These are phyloP conservation scores for Picea sitchensis DNA, from an alignment of 75 land plant species.

Conservation along the genomic window DNA sequence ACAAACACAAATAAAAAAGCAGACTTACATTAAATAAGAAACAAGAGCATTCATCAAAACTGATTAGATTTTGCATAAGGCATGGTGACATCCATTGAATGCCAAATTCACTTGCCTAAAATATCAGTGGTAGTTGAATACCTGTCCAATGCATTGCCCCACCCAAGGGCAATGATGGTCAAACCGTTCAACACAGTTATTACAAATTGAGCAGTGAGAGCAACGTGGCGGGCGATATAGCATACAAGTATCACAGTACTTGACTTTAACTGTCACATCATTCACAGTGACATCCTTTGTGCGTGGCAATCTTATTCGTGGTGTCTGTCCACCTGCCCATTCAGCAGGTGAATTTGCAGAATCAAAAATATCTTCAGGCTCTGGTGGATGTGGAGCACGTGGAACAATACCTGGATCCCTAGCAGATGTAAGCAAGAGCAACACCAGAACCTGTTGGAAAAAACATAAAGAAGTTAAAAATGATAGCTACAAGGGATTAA, in stretches of 20 bases:
- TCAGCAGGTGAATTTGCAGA: constrained; percentile 37
- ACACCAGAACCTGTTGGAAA: constrained; percentile 34
- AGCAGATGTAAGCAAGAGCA: constrained; percentile 55
- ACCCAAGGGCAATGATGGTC: constrained; percentile 90
- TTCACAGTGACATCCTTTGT: constrained; percentile 53
- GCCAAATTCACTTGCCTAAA: not conserved
- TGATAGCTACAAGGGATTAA: too few species aligned
- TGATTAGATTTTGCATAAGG: not conserved
- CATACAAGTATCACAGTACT: constrained; percentile 70
- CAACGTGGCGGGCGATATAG: constrained; percentile 71
- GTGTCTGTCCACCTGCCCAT: constrained; percentile 32
- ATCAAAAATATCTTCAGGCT: constrained; percentile 56
- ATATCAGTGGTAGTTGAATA: constrained; percentile 15
- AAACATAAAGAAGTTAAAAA: too few species aligned
- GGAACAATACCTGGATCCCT: constrained; percentile 84
- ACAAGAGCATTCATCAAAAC: not conserved
- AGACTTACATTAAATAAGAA: not conserved
- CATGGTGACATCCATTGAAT: not conserved
- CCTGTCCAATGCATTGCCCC: constrained; percentile 71
- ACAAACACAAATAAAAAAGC: not conserved
- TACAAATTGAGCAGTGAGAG: constrained; percentile 74
- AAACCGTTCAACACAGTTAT: constrained; percentile 66
- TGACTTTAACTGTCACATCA: constrained; percentile 49
- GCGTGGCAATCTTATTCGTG: constrained; percentile 38
- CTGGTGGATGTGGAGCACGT: constrained; percentile 62